These are phyloP conservation scores for Protomyces macrosporus DNA, from an alignment of 1,139 yeast species.

Conservation along the genomic window DNA sequence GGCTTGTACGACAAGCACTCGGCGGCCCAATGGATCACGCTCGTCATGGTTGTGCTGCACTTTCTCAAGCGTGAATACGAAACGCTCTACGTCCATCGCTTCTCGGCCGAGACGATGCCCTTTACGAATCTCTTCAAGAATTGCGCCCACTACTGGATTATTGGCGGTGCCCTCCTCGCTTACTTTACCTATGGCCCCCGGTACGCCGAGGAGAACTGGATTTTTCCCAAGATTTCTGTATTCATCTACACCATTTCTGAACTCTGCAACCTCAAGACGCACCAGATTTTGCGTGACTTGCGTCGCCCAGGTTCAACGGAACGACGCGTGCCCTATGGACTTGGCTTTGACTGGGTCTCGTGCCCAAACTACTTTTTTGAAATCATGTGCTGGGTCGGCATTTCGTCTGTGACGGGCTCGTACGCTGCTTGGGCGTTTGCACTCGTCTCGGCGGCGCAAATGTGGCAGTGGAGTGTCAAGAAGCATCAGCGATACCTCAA, in stretches of 20 bases:
- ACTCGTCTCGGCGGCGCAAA: conserved; percentile 66
- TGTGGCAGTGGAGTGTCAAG: conserved; percentile 73
- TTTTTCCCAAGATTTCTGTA: conserved; percentile 30
- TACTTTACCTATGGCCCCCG: conserved; percentile 66
- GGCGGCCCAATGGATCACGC: conserved; percentile 21
- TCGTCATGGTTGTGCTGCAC: conserved; percentile 57
- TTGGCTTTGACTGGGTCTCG: conserved; percentile 45
- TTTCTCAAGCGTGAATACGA: conserved; percentile 84
- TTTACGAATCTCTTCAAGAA: conserved; percentile 78
- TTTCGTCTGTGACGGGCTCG: conserved; percentile 68
- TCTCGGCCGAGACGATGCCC: conserved; percentile 91
- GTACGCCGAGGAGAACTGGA: conserved; percentile 31
- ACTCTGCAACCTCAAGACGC: conserved; percentile 65
- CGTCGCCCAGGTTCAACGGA: conserved; percentile 48
- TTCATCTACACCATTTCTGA: conserved; percentile 61
- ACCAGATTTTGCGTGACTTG: conserved; percentile 54
- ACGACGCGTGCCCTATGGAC: conserved; percentile 52
- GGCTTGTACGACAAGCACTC: not conserved
- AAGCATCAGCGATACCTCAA: conserved; percentile 62
- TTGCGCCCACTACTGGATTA: conserved; percentile 82
- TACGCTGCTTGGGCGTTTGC: conserved; percentile 54
- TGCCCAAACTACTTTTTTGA: conserved; percentile 90
- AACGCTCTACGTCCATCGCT: conserved; percentile 73
- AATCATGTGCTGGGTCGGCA: conserved; percentile 63
- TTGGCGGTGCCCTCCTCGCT: conserved; percentile 70